Evolutionary conservation across 164 flowering plant genomes (phyloP), one percentile per base, ranked within the genome.

Genomic region (Houttuynia cordata): DNA sequence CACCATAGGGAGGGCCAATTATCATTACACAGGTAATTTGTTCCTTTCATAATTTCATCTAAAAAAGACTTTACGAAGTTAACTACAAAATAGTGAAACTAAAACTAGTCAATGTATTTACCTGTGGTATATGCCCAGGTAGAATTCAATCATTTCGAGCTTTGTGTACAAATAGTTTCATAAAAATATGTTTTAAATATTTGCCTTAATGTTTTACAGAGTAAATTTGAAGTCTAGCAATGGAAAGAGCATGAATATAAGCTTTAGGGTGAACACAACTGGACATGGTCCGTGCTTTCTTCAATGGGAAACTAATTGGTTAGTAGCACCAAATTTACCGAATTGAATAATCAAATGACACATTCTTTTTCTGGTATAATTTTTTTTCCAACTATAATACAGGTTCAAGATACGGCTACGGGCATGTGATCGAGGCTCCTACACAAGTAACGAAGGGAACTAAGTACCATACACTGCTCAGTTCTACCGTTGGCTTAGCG

Each of bases 41-140:
- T 30, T 6, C 37, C 37, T 2, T 30, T 30, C 6, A 6, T 2
- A 6, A 30, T 30, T 30, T 30, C 4, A 30, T 30, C 37, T 30
- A 30, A 30, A 30, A n/a, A n/a, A n/a, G n/a, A n/a, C n/a, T n/a
- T n/a, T n/a, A n/a, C n/a, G n/a, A n/a, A n/a, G n/a, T n/a, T n/a
- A n/a, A n/a, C n/a, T n/a, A n/a, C n/a, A n/a, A n/a, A 30, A 2
- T 6, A 30, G 37, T 30, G 37, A 30, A n/a, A 30, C 37, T 30
- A 30, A 30, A 30, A 30, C 4, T 30, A 30, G 37, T 30, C 6
- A 2, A 30, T 30, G 4, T 30, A 30, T 30, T 2, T 90, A 90
- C 63, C 57, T 90, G 12, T 88, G 91, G 91, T 88, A 86, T 71
- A 82, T 78, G 77, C 84, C 87, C 34, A 80, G 73, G 87, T 14